These are phyloP conservation scores for Metarhizium rileyi DNA, from an alignment of 2,329 filamentous ascomycete genomes.

Conservation along the genomic window DNA sequence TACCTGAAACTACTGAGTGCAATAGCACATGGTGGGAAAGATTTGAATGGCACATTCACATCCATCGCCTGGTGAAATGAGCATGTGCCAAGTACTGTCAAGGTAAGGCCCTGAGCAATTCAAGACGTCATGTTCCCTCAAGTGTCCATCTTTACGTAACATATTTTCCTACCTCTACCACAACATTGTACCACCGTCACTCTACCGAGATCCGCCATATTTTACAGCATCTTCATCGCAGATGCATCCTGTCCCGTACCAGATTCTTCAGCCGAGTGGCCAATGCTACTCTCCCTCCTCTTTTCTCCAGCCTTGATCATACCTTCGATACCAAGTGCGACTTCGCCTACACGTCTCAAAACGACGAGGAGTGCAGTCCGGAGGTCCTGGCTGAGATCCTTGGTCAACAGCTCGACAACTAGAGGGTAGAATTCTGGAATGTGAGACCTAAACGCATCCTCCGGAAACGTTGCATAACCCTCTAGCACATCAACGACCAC, in stretches of 20 bases:
- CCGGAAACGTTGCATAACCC: slow-evolving; percentile 77
- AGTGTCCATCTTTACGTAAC: neutral
- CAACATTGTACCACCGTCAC: slow-evolving; percentile 17
- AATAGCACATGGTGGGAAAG: neutral
- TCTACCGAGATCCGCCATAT: slow-evolving; percentile 1
- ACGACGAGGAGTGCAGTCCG: slow-evolving; percentile 68
- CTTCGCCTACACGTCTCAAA: slow-evolving; percentile 74
- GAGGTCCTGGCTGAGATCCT: slow-evolving; percentile 73
- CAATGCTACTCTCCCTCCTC: slow-evolving; percentile 32
- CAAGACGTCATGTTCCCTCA: neutral
- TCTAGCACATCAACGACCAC: slow-evolving; percentile 96
- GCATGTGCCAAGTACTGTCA: neutral
- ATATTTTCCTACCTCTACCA: slow-evolving; percentile 17
- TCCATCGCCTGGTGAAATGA: neutral
- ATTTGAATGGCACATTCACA: neutral
- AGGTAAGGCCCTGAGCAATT: too few species aligned
- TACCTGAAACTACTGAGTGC: neutral
- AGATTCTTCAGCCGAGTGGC: slow-evolving; percentile 20
- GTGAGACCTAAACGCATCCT: slow-evolving; percentile 69
- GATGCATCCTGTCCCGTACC: slow-evolving; percentile 22
- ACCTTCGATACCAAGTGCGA: slow-evolving; percentile 48
- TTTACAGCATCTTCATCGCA: slow-evolving; percentile 25
- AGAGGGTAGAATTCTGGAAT: slow-evolving; percentile 79
- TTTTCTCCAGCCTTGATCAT: slow-evolving; percentile 27
- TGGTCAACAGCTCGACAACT: slow-evolving; percentile 69